Evolutionary conservation across 2,329 filamentous ascomycete species (phyloP).

Genomic region (Aaosphaeria arxii): DNA sequence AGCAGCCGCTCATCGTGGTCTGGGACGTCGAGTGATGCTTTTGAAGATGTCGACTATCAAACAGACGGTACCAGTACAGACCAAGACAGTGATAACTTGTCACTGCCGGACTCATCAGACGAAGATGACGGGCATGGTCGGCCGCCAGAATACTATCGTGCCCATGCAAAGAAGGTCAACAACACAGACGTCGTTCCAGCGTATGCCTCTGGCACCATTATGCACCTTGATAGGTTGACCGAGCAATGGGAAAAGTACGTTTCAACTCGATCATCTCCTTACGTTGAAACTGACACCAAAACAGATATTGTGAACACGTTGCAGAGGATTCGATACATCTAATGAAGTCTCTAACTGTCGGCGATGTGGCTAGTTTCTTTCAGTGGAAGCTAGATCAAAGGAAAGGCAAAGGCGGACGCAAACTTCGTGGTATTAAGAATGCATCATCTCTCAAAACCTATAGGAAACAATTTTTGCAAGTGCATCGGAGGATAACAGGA

Average conservation of each 20-base stretch:
- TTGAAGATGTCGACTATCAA: no score
- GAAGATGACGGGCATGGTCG: no score
- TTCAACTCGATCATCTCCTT: background rate
- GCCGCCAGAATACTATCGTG: no score
- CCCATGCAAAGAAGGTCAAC: no score
- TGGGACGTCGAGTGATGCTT: no score
- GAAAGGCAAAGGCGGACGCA: background rate
- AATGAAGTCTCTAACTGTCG: background rate
- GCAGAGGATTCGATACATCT: background rate
- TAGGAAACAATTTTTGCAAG: background rate
- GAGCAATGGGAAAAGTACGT: background rate
- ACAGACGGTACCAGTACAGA: no score
- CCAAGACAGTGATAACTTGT: no score
- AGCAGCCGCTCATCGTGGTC: no score
- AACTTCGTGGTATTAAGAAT: background rate
- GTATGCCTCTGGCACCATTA: no score
- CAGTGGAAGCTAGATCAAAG: background rate
- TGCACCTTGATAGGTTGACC: background rate
- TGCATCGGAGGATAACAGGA: background rate
- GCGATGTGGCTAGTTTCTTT: background rate
- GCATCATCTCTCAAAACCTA: background rate
- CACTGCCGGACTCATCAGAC: no score
- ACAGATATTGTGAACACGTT: constrained; percentile 4
- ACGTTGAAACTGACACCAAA: background rate
- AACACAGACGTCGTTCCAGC: no score